Conservation (phyloP, 2,329 filamentous ascomycete genomes). For the Calonectria hongkongensis region DNA sequence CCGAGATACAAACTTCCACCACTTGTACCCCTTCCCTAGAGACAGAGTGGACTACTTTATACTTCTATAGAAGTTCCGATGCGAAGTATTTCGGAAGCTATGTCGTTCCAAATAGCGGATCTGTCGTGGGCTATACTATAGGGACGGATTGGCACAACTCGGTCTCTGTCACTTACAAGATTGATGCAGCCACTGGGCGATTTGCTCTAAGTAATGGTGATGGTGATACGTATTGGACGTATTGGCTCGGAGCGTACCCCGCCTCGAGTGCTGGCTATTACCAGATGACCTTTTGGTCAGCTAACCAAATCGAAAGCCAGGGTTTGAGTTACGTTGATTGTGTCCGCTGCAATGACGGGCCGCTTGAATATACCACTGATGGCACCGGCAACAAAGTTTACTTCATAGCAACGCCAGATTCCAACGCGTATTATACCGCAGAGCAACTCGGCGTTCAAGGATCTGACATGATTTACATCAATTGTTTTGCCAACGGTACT, state of each 20-base stretch:
- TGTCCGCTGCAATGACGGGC: background rate
- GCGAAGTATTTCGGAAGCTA: background rate
- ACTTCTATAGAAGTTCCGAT: background rate
- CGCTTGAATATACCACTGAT: background rate
- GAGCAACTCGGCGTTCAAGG: background rate
- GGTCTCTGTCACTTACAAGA: background rate
- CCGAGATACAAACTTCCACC: conserved; percentile 5
- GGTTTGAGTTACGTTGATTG: background rate
- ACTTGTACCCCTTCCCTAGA: background rate
- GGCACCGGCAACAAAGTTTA: background rate
- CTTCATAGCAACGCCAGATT: background rate
- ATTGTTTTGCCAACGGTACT: background rate
- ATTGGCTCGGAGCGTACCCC: conserved; percentile 4
- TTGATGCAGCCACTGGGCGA: background rate
- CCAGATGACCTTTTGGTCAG: background rate
- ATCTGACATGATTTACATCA: background rate
- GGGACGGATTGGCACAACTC: background rate
- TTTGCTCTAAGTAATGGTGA: background rate
- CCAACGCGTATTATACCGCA: background rate
- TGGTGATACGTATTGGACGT: background rate
- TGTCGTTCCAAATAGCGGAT: background rate
- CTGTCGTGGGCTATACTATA: background rate
- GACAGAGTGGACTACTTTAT: background rate
- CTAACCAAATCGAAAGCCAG: background rate
- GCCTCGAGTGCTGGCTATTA: background rate